phyloP scores from a whole-genome alignment of 768 basidiomycete species.

The Amyloporia xantha region DNA sequence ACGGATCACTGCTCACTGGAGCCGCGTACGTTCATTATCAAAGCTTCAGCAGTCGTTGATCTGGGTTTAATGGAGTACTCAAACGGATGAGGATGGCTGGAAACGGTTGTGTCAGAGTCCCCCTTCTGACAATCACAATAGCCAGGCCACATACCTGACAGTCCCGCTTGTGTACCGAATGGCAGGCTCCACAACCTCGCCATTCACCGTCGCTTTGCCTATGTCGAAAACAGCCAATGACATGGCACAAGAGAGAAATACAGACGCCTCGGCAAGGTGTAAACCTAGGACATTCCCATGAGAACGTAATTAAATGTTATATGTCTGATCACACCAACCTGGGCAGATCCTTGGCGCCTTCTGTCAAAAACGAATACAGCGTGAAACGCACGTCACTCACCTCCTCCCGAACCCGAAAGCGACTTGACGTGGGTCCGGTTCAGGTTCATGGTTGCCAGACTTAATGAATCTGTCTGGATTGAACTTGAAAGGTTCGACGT shows the following conservation, averaged over 20 bases:
- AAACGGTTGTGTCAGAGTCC: not conserved
- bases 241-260: constrained; percentile 30
- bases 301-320: not conserved
- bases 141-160: constrained; percentile 13
- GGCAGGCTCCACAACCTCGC: constrained; percentile 19
- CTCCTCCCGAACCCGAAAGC: constrained; percentile 32
- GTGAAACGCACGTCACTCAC: constrained; percentile 1
- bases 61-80: constrained; percentile 10
- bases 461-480: constrained; percentile 24
- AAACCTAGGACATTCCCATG: constrained; percentile 23
- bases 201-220: constrained; percentile 19
- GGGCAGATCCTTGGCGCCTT: constrained; percentile 15
- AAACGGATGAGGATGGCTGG: constrained; percentile 15
- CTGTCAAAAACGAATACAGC: not conserved
- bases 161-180: constrained; percentile 15
- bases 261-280: constrained; percentile 34
- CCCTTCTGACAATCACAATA: not conserved
- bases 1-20: not conserved
- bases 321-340: constrained; percentile 30
- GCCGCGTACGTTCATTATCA: constrained; percentile 1
- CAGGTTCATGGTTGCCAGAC: constrained; percentile 4
- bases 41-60: constrained; percentile 13
- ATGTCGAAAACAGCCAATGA: constrained; percentile 31
- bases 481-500: constrained; percentile 19
- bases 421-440: constrained; percentile 24